These are phyloP conservation scores for Aspergillus cavernicola DNA, from an alignment of 495 filamentous ascomycete species.

Conservation along the genomic window DNA sequence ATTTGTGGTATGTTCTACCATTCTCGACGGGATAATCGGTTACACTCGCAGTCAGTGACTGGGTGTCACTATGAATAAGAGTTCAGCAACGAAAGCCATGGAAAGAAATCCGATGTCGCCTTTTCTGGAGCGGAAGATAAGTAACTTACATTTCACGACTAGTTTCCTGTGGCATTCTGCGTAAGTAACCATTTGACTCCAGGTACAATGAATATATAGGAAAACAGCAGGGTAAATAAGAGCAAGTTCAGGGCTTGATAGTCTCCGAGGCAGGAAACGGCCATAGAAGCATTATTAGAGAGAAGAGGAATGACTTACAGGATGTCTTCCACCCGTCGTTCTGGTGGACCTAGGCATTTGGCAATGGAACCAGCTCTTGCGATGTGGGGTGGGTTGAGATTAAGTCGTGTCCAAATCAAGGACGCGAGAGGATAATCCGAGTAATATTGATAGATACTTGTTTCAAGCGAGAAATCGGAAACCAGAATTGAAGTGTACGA, in stretches of 20 bases:
- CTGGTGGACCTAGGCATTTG: slow-evolving; percentile 12
- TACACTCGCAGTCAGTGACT: slow-evolving; percentile 49
- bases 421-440: too few species aligned
- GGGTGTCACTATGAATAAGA: slow-evolving; percentile 35
- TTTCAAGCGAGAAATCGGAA: too few species aligned
- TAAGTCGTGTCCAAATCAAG: neutral
- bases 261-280: neutral
- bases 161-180: slow-evolving; percentile 18
- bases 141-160: slow-evolving; percentile 22
- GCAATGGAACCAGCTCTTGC: slow-evolving; percentile 3
- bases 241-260: neutral
- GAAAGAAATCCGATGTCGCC: neutral
- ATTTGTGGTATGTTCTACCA: slow-evolving; percentile 54
- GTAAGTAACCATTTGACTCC: slow-evolving; percentile 17
- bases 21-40: slow-evolving; percentile 52
- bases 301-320: slow-evolving; percentile 17
- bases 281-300: neutral
- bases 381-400: slow-evolving; percentile 16
- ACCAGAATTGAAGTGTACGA: too few species aligned
- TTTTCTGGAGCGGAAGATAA: neutral
- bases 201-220: neutral
- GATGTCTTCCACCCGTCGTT: slow-evolving; percentile 13
- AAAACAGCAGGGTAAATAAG: neutral
- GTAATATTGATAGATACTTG: too few species aligned
- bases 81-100: neutral